Base-by-base conservation (phyloP, 2,329 filamentous ascomycete genomes). In the Ophiostoma pallidulum region DNA sequence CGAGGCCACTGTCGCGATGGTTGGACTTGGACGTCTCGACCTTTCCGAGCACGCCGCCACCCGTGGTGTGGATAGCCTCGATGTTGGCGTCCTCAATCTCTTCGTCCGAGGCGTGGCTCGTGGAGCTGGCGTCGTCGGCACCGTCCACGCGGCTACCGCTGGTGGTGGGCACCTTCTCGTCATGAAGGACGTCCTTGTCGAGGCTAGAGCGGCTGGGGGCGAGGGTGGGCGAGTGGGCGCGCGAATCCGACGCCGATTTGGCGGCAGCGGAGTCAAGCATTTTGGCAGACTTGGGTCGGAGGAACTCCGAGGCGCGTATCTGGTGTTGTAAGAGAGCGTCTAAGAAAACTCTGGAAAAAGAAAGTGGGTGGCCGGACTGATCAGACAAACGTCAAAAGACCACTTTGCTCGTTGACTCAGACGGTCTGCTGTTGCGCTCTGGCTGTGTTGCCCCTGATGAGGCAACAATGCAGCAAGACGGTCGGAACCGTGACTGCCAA, bases 141-240 rank as follows among this genome's bases (percentile, higher is more conserved):
- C 42, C 24, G 12, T 33, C n/a, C n/a, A n/a, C 38, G 38, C 14
- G 32, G 38, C 36, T 39, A 22, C 20, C 20, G 16, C 31, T 43
- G 20, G 22, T 20, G 7, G 12, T 13, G 13, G 20, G 28, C 2
- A 29, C 16, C 38, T 46, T 46, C 19, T 41, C 43, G 22, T 46
- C 42, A 19, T 26, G n/a, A n/a, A n/a, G 31, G 13, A 38, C 8
- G 31, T 45, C 42, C 33, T 49, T 45, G 24, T 48, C 49, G 33
- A 45, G 22, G 19, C 41, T 48, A 20, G 26, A 31, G 32, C 20
- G 46, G 41, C 45, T 48, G 24, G 49, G 46, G 10, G 49, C 46
- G 1, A 51, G 42, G 3, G 49, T 51, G 9, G 46, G 45, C n/a
- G 49, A 51, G 10, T 26, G 33, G 9, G 45, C 45, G 26, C 38